phyloP scores from a whole-genome alignment of 257 asterid species.

The Solanum raphanifolium region DNA sequence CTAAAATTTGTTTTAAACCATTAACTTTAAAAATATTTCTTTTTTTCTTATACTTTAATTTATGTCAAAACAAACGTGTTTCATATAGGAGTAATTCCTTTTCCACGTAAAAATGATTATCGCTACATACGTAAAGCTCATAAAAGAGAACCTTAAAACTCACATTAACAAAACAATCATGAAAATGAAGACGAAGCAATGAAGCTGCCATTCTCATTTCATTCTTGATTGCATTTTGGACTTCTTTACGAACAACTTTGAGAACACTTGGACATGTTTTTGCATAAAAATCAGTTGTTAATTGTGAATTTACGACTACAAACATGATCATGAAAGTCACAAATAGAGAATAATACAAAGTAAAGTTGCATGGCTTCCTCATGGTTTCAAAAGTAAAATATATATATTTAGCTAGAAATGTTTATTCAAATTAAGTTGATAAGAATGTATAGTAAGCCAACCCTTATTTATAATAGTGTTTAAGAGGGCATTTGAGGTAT shows the following conservation, averaged over 20 bases:
- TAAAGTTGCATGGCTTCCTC: background rate
- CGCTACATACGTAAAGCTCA: background rate
- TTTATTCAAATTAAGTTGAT: background rate
- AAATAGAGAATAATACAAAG: background rate
- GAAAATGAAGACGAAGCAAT: conserved; percentile 67
- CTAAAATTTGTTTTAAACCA: too few species aligned
- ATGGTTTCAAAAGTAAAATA: background rate
- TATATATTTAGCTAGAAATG: background rate
- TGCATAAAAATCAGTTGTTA: background rate
- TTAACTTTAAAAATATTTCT: too few species aligned
- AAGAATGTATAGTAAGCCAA: background rate
- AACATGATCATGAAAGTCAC: background rate
- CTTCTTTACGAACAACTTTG: conserved; percentile 40
- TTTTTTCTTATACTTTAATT: too few species aligned
- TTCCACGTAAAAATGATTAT: background rate
- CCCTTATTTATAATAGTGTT: background rate
- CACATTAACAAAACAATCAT: conserved; percentile 74
- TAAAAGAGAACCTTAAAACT: conserved; percentile 4
- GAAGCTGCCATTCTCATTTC: conserved; percentile 86
- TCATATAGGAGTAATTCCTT: too few species aligned
- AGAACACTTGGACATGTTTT: conserved; percentile 3
- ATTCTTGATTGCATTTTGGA: conserved; percentile 37
- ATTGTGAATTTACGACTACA: background rate
- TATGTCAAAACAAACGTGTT: too few species aligned
- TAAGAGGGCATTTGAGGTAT: background rate